These are phyloP conservation scores for Cyclocybe aegerita DNA, from an alignment of 768 basidiomycete genomes.

Conservation along the genomic window DNA sequence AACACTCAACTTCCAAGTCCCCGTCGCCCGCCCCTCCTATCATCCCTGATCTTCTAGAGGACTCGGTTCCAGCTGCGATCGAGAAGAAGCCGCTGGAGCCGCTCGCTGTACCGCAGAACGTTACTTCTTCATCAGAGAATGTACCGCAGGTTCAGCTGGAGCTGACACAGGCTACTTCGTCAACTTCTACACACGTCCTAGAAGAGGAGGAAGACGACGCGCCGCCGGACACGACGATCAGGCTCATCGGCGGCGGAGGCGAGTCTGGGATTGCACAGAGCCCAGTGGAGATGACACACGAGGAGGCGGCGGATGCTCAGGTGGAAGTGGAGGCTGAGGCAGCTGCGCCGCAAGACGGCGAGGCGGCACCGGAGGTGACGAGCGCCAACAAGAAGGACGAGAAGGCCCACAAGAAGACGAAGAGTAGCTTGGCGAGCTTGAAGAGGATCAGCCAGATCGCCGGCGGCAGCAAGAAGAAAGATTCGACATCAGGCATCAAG, in stretches of 20 bases:
- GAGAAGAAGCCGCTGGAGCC: slow-evolving; percentile 37
- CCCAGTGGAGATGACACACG: slow-evolving; percentile 5
- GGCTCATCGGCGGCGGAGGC: slow-evolving; percentile 59
- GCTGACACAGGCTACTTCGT: background rate
- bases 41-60: slow-evolving; percentile 51
- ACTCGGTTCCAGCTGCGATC: slow-evolving; percentile 33
- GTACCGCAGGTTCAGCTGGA: background rate
- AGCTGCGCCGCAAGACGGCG: slow-evolving; percentile 32
- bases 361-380: slow-evolving; percentile 34
- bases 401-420: slow-evolving; percentile 54
- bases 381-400: slow-evolving; percentile 21
- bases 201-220: slow-evolving; percentile 9
- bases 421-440: slow-evolving; percentile 53
- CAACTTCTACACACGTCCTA: background rate
- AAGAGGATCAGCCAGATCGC: slow-evolving; percentile 51
- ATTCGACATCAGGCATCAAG: slow-evolving; percentile 47
- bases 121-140: background rate
- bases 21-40: slow-evolving; percentile 15
- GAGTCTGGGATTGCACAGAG: slow-evolving; percentile 32
- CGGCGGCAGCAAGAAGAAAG: slow-evolving; percentile 48
- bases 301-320: slow-evolving; percentile 5
- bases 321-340: slow-evolving; percentile 27
- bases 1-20: slow-evolving; percentile 11
- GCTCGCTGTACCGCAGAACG: slow-evolving; percentile 13
- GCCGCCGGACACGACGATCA: slow-evolving; percentile 46